phyloP scores from a whole-genome alignment of 2,329 filamentous ascomycete species.

The Ophiostoma himal-ulmi region DNA sequence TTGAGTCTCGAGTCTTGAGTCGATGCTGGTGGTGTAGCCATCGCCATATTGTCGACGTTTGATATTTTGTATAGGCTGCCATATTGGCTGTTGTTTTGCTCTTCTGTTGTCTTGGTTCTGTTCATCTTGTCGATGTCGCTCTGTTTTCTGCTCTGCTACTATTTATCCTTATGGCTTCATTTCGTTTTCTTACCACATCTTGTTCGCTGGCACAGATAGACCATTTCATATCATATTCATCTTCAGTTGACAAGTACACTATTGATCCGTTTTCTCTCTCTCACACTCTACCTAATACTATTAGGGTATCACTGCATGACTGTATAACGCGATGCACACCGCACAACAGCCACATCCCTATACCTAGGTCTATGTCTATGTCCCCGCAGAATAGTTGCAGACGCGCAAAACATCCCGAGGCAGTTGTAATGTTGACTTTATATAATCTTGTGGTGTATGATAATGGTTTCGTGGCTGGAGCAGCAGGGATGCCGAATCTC shows the following conservation, averaged over 20 bases:
- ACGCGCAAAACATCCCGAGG: too few relatives aligned
- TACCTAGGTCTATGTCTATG: neutral
- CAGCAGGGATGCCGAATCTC: neutral
- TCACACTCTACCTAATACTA: neutral
- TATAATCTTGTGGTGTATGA: neutral
- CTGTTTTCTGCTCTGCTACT: neutral
- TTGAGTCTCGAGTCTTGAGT: neutral
- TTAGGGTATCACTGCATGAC: neutral
- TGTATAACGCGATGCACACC: neutral
- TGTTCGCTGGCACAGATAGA: slow-evolving; percentile 20
- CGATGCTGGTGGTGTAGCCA: neutral
- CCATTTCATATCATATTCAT: slow-evolving; percentile 16
- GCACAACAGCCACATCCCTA: neutral
- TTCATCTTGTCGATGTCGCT: neutral
- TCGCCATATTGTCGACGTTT: neutral
- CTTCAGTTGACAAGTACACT: neutral
- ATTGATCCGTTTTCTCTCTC: neutral
- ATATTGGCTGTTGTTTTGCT: slow-evolving; percentile 13
- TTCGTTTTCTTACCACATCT: neutral
- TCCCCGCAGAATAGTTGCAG: neutral
- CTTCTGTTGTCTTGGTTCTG: neutral
- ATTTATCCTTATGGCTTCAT: neutral
- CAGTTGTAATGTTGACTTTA: too few relatives aligned
- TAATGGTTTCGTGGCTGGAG: neutral
- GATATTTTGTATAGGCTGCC: slow-evolving; percentile 20